Percentiles rank a stretch among this genome's conserved stretches.
Conservation (phyloP, 352 stramenopile genomes). For the Phytophthora foliorum region DNA sequence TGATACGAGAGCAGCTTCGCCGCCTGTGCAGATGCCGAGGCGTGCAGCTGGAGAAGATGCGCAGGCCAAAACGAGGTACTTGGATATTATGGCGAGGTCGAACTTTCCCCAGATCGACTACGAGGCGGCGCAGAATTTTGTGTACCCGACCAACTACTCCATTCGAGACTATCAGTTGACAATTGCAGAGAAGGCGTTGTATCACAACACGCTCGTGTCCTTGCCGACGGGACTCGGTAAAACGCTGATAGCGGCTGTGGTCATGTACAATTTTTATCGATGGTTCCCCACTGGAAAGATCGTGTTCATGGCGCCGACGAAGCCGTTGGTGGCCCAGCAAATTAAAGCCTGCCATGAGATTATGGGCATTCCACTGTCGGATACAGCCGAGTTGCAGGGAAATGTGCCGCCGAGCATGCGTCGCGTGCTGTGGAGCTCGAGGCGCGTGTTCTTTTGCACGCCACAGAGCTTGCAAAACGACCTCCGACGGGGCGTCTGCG, state of each 20-base stretch:
- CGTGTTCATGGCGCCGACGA: constrained; percentile 98
- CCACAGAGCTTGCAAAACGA: constrained; percentile 99
- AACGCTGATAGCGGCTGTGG: constrained; percentile 98
- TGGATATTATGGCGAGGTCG: constrained; percentile 48
- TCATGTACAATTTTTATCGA: constrained; percentile 99
- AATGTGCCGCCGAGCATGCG: constrained; percentile 78
- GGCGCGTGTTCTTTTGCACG: constrained; percentile 99
- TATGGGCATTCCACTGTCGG: constrained; percentile 93
- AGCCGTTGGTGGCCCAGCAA: constrained; percentile 98
- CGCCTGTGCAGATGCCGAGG: constrained; percentile 25
- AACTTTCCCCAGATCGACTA: constrained; percentile 67
- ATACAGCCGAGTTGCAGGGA: constrained; percentile 89
- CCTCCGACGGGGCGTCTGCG: constrained; percentile 83
- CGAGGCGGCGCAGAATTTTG: constrained; percentile 71
- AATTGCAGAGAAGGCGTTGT: constrained; percentile 94
- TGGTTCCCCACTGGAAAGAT: constrained; percentile 97
- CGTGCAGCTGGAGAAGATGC: constrained; percentile 61
- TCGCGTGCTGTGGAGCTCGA: constrained; percentile 91
- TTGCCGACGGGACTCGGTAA: constrained; percentile 99
- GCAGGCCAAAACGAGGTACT: constrained; percentile 66
- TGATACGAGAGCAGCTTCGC: not conserved
- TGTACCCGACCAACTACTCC: constrained; percentile 93
- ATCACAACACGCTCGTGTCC: constrained; percentile 98
- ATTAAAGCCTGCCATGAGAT: constrained; percentile 96
- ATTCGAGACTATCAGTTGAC: constrained; percentile 96